A percentile compares a stretch with the other conserved stretches of the same genome.
These are phyloP conservation scores for Betula pendula DNA, from an alignment of 306 rosid species.

Conservation along the genomic window DNA sequence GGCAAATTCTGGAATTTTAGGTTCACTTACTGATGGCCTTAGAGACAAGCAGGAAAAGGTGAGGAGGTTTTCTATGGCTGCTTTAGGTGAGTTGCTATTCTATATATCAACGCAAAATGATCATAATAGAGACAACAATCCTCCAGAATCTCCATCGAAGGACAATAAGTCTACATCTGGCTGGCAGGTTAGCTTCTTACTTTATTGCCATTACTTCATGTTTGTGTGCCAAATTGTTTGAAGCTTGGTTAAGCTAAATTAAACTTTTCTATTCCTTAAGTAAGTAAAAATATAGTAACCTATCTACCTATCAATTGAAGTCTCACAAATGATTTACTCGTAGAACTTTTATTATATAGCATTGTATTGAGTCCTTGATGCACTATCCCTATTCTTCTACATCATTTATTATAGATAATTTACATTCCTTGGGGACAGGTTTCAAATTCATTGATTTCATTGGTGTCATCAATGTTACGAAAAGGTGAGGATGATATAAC, in stretches of 20 bases:
- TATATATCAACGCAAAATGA: conserved; percentile 89
- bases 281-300: conserved; percentile 2
- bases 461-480: conserved; percentile 78
- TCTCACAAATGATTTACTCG: neutral
- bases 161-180: conserved; percentile 57
- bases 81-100: conserved; percentile 90
- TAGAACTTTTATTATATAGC: neutral
- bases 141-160: conserved; percentile 76
- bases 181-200: conserved; percentile 81
- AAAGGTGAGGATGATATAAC: conserved; percentile 97
- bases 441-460: conserved; percentile 72
- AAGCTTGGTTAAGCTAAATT: conserved; percentile 28
- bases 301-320: conserved; percentile 19
- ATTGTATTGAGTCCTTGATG: neutral
- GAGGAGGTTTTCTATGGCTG: conserved; percentile 98
- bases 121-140: conserved; percentile 61
- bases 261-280: conserved; percentile 1
- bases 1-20: conserved; percentile 86
- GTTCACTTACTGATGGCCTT: conserved; percentile 84
- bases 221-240: conserved; percentile 18
- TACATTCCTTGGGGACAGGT: conserved; percentile 54
- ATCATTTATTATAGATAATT: conserved; percentile 13
- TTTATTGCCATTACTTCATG: conserved; percentile 25
- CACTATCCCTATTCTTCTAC: conserved; percentile 1
- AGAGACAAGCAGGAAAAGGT: conserved; percentile 96